Base-by-base conservation (phyloP, 2,329 filamentous ascomycete genomes). In the Pestalotiopsis sp. region DNA sequence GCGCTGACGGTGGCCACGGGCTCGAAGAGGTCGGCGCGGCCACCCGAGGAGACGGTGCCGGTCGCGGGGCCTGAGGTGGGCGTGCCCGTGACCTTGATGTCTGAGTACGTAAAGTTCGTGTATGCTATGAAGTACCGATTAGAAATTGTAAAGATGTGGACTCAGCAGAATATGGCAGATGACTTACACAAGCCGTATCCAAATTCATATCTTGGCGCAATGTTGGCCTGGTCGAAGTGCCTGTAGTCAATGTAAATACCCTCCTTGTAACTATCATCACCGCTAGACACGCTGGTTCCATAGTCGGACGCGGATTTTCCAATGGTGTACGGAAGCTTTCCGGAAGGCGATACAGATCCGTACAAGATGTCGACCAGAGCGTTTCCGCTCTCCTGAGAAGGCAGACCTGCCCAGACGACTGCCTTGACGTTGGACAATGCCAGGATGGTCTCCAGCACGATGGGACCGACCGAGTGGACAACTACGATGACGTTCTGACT, bases 351-450 rank as follows among this genome's bases (percentile, higher is more conserved):
- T 0, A 78, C 76, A 4, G 78, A 75, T 64, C 92, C 92, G 78
- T 93, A 94, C 7, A 94, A 85, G 25, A 94, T 84, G 75, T 94
- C 92, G 3, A 90, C 90, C 61, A 94, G 87, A 3, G 91, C 87
- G 75, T 93, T 93, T 12, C 92, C 92, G 72, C 88, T 92, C 80
- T 95, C 91, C 75, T 94, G 89, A 38, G 92, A 92, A 0, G 92
- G 92, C 57, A 94, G 83, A 74, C 91, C 92, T 60, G 91, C 92
- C 87, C 91, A 94, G 20, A 94, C 83, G 68, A 95, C 91, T 49
- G 90, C 92, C 63, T 91, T 92, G 71, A 95, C 87, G 75, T 93
- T 93, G 3, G 88, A 87, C 74, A 92, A 84, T 40, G 87, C 81
- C 67, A 89, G 85, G 79, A 88, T 88, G 3, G 82, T 82, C 76